A percentile compares a stretch with the other conserved stretches of the same genome.
These are phyloP conservation scores for Cystobasidiaceae sp. DNA, from an alignment of 1,284 basidiomycete species.

Conservation along the genomic window DNA sequence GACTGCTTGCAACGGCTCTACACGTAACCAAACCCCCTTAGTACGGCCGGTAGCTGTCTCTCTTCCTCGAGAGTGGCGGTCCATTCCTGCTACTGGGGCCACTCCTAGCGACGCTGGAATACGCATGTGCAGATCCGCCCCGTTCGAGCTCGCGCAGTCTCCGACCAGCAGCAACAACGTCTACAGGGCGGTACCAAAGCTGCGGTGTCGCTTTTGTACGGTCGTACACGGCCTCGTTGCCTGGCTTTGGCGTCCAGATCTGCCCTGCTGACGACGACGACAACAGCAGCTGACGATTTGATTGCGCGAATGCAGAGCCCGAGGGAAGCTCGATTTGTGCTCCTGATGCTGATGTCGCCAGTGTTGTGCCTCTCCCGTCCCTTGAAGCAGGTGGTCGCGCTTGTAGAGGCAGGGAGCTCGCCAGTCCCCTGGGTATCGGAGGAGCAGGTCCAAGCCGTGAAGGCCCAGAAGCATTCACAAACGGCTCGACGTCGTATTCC, in stretches of 20 bases:
- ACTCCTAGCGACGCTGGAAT: too few species aligned
- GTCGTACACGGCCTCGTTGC: background rate
- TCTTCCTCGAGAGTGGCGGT: background rate
- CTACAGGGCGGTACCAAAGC: slow-evolving; percentile 17
- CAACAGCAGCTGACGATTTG: background rate
- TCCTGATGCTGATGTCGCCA: slow-evolving; percentile 3
- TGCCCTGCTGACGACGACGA: background rate
- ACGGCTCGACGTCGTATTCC: slow-evolving; percentile 8
- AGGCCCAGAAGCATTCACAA: background rate
- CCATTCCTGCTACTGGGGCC: background rate
- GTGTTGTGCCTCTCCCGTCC: too few species aligned
- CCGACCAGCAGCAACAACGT: slow-evolving; percentile 21
- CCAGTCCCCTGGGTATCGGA: too few species aligned
- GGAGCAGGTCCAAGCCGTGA: too few species aligned
- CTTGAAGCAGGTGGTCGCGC: background rate
- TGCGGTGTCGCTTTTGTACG: slow-evolving; percentile 2
- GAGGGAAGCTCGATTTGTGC: slow-evolving; percentile 12
- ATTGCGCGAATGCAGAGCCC: slow-evolving; percentile 16
- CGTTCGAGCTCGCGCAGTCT: slow-evolving; percentile 12
- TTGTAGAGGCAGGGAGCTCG: too few species aligned
- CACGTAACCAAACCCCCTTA: too few species aligned
- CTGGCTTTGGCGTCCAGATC: slow-evolving; percentile 9
- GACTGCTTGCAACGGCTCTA: background rate
- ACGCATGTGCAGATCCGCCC: too few species aligned
- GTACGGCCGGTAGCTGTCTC: slow-evolving; percentile 16